Evolutionary conservation across 2,329 filamentous ascomycete species (phyloP), one percentile per base, ranked within the genome.

Genomic region (Monilinia vaccinii-corymbosi): DNA sequence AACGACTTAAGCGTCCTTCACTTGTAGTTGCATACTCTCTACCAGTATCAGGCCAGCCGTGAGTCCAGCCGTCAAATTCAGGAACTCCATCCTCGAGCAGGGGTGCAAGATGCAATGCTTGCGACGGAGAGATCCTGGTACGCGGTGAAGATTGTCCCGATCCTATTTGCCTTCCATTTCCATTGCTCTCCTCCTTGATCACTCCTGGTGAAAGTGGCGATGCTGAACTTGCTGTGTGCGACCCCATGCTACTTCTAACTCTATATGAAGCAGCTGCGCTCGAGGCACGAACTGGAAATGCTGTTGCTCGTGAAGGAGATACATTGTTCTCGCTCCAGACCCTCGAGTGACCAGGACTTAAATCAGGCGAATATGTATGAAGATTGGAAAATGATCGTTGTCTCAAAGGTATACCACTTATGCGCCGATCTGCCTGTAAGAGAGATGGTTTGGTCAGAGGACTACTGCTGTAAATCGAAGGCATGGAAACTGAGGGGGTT

Each of bases 251-350:
- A 74, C 62, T 64, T 63, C 71, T 62, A 68, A 71, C 38, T 67
- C 70, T 55, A 73, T 71, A 53, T 75, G 81, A 81, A 16, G 82
- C 80, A 40, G 80, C 79, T 3, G 86, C 85, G 67, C 86, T 89
- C 25, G 85, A 79, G 18, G 86, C 85, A 58, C 86, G 79, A 40
- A 79, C 81, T 0, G 77, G 73, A 31, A 77, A 76, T 59, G 75
- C 74, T 23, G 70, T 66, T n/a, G 73, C 71, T 48, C 76, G 75
- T 31, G 73, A 64, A 18, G 75, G 75, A 32, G 75, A 74, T 32
- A 84, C 73, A 40, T 78, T 79, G 34, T 81, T 81, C 62, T 87
- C 85, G 70, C 85, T 88, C 40, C 79, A 79, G 51, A 85, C 80
- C 57, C 85, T 80, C 8, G 77, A 76, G 70, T 88, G 85, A 1